Conservation (phyloP, 2,329 filamentous ascomycete genomes). For the Hypoxylon sp. region DNA sequence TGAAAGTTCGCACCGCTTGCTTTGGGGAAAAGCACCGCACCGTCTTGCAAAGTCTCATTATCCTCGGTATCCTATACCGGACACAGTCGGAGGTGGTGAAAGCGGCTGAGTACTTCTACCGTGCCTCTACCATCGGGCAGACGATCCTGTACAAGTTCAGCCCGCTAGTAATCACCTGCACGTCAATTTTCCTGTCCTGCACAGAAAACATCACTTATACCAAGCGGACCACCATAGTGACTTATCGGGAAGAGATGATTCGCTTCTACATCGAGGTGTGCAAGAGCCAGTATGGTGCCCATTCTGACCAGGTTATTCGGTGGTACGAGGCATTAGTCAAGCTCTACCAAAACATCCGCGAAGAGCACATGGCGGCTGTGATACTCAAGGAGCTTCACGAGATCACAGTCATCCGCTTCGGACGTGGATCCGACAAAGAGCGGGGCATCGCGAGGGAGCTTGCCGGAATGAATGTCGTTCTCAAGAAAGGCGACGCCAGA, state of each 20-base stretch:
- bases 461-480: slow-evolving; percentile 52
- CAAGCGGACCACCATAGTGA: slow-evolving; percentile 53
- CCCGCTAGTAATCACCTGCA: slow-evolving; percentile 53
- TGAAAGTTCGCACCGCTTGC: slow-evolving; percentile 53
- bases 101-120: slow-evolving; percentile 54
- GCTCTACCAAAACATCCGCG: slow-evolving; percentile 54
- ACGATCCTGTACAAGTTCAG: slow-evolving; percentile 51
- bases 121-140: slow-evolving; percentile 52
- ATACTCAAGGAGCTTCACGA: slow-evolving; percentile 54
- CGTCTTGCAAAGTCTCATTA: slow-evolving; percentile 55
- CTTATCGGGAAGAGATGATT: slow-evolving; percentile 56
- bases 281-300: slow-evolving; percentile 52
- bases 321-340: slow-evolving; percentile 55
- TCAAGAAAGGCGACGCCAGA: slow-evolving; percentile 46
- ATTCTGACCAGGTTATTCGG: slow-evolving; percentile 54
- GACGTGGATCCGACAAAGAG: slow-evolving; percentile 51
- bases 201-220: slow-evolving; percentile 54
- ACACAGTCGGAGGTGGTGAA: slow-evolving; percentile 41
- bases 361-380: slow-evolving; percentile 51
- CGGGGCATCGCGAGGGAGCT: slow-evolving; percentile 51
- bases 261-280: slow-evolving; percentile 55
- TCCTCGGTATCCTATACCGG: slow-evolving; percentile 53
- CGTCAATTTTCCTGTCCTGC: slow-evolving; percentile 53
- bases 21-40: slow-evolving; percentile 54
- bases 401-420: slow-evolving; percentile 51